Percentiles rank a stretch among this genome's conserved stretches.
Evolutionary conservation across 768 basidiomycete genomes (phyloP).

Genomic region (Tricholoma furcatifolium): DNA sequence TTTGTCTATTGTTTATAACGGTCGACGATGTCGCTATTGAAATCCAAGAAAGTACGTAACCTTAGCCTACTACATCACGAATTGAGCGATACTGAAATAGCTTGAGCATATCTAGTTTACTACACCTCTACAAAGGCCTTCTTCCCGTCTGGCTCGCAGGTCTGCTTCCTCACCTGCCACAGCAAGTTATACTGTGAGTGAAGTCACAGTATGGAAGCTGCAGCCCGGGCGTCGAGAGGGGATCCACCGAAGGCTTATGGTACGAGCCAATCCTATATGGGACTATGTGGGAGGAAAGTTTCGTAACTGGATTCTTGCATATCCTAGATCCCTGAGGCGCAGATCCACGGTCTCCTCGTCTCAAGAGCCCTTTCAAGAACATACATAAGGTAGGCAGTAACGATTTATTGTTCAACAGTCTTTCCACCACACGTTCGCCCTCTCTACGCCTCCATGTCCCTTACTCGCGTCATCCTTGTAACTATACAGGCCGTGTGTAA

Average conservation of each 20-base stretch:
- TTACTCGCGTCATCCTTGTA: slow-evolving; percentile 38
- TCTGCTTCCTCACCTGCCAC: slow-evolving; percentile 4
- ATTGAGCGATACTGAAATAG: background rate
- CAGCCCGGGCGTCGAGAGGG: slow-evolving; percentile 9
- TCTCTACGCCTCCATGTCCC: slow-evolving; percentile 30
- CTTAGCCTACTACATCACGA: background rate
- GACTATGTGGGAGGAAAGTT: slow-evolving; percentile 4
- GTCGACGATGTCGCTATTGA: too few species aligned
- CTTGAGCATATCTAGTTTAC: background rate
- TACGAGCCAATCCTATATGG: slow-evolving; percentile 8
- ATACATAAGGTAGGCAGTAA: slow-evolving; percentile 7
- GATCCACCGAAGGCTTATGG: slow-evolving; percentile 13
- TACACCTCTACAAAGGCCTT: background rate
- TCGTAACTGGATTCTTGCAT: slow-evolving; percentile 11
- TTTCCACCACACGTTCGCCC: background rate
- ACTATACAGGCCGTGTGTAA: slow-evolving; percentile 41
- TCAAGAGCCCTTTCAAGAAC: background rate
- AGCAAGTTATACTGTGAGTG: background rate
- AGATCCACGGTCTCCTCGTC: slow-evolving; percentile 19
- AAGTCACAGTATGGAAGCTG: slow-evolving; percentile 8
- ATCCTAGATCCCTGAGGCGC: slow-evolving; percentile 3
- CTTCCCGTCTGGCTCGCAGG: slow-evolving; percentile 5
- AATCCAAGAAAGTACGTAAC: background rate
- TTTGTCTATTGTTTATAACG: too few species aligned
- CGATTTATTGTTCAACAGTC: background rate